phyloP scores from a whole-genome alignment of 2,329 filamentous ascomycete genomes.

The Nemania bipapillata region DNA sequence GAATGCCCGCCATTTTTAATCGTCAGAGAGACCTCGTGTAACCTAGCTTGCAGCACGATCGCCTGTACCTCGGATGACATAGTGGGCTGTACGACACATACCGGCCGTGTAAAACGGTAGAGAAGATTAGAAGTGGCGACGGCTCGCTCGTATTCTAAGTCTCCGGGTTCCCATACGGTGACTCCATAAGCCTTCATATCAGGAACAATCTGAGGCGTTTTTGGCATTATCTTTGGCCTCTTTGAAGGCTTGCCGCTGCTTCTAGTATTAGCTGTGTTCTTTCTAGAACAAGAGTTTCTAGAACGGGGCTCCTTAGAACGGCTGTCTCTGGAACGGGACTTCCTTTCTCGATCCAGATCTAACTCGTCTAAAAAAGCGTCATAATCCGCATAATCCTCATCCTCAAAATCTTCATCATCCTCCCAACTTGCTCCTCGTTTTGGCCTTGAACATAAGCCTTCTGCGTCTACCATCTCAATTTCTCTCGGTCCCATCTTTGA shows the following conservation, averaged over 20 bases:
- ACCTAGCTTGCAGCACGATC: background rate
- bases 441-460: no score
- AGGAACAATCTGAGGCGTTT: background rate
- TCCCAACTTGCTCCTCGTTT: no score
- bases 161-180: background rate
- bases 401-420: no score
- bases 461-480: no score
- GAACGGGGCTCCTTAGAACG: no score
- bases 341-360: no score
- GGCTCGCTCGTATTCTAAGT: constrained; percentile 14
- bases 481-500: no score
- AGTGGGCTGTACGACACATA: constrained; percentile 11
- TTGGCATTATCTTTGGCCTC: background rate
- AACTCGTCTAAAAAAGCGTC: no score
- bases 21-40: background rate
- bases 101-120: constrained; percentile 6
- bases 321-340: no score
- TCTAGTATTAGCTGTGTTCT: no score
- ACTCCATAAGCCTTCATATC: background rate
- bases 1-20: constrained; percentile 9
- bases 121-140: constrained; percentile 17
- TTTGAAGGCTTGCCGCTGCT: background rate
- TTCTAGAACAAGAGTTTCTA: no score
- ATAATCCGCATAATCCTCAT: no score
- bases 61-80: background rate